A percentile compares a stretch with the other conserved stretches of the same genome.
Conservation (phyloP, 805 yeast genomes). For the Kluyveromyces wickerhamii region DNA sequence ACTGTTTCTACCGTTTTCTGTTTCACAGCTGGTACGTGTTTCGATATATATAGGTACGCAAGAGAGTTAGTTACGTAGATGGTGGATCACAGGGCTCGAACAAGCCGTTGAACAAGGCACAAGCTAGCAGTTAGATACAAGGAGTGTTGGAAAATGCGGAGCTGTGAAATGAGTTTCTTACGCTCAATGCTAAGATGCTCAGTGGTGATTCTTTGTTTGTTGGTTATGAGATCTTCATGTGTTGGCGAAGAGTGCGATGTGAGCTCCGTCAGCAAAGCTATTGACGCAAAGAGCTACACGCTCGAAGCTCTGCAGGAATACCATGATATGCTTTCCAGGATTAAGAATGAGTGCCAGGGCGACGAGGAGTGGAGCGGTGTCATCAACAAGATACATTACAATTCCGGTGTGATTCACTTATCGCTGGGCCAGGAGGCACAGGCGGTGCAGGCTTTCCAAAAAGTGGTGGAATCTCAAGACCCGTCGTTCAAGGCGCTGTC, state of each 20-base stretch:
- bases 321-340: constrained; percentile 10
- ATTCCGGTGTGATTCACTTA: constrained; percentile 53
- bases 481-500: constrained; percentile 36
- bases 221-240: too few relatives aligned
- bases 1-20: too few relatives aligned
- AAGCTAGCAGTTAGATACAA: too few relatives aligned
- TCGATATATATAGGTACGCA: too few relatives aligned
- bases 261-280: constrained; percentile 4
- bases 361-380: constrained; percentile 6
- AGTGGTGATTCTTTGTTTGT: too few relatives aligned
- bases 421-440: constrained; percentile 45
- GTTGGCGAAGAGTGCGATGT: constrained; percentile 13
- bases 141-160: too few relatives aligned
- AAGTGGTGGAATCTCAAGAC: constrained; percentile 33
- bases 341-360: constrained; percentile 7
- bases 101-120: too few relatives aligned
- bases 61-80: too few relatives aligned
- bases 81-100: too few relatives aligned
- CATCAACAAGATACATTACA: constrained; percentile 38
- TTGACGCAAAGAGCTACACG: constrained; percentile 10
- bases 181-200: too few relatives aligned
- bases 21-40: too few relatives aligned
- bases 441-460: constrained; percentile 46
- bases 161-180: too few relatives aligned
- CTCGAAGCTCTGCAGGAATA: constrained; percentile 11